Evolutionary conservation across 2,329 filamentous ascomycete genomes (phyloP), one percentile per base, ranked within the genome.

Genomic region (Fusarium secorum): DNA sequence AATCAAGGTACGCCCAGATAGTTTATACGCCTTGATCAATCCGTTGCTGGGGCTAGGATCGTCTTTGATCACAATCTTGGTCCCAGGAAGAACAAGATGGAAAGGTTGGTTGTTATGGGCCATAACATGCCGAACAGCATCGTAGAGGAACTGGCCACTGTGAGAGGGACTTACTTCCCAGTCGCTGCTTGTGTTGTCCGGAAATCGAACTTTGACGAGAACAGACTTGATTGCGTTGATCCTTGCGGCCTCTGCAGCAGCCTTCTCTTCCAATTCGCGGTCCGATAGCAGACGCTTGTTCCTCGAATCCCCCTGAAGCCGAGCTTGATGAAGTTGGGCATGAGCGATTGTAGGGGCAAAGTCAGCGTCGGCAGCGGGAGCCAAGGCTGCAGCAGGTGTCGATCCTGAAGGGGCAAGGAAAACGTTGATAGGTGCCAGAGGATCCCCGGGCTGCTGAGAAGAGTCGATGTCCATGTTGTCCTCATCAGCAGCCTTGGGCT

Each of bases 251-350:
- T 91, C 89, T 26, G 88, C 90, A 9, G 88, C 85, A 36, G 89
- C 90, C 71, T 90, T 89, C 28, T 90, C 90, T 38, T 90, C 91
- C 15, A 97, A 84, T 78, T 98, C 95, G 36, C 88, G 89, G 80
- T 98, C 94, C 2, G 94, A 97, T 10, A 89, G 88, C 2, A 98
- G 88, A 24, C 94, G 90, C 68, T 87, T 90, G 79, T 97, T 97
- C 66, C 90, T 89, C 5, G 88, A 85, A 48, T 83, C 84, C 36
- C 85, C 82, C 58, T 86, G 84, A 2, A 96, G 85, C 5, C 89
- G 85, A 17, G 88, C 86, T 81, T 96, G 94, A 80, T 91, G 93
- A 39, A 89, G 86, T 79, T 91, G 92, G 68, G 89, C 94, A 81
- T 92, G 94, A 61, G 89, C 91, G 76, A 94, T 89, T 58, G 88